Base-by-base conservation (phyloP, 2,329 filamentous ascomycete genomes). In the Alternaria solani region DNA sequence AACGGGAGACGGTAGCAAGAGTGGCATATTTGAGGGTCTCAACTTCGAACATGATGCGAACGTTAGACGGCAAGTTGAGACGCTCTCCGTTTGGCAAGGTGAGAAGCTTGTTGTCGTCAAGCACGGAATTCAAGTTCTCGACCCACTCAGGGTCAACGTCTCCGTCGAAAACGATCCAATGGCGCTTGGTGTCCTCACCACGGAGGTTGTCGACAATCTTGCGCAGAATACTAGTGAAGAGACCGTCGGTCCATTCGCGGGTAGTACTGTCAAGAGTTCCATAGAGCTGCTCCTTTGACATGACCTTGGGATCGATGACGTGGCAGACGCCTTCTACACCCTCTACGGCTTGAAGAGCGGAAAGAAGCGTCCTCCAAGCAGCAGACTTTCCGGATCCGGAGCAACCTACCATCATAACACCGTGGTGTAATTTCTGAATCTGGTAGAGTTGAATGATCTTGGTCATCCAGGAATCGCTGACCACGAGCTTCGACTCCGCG, bases 71-170 rank as follows among this genome's bases (percentile, higher is more conserved):
- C 43, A 99, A 81, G 75, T 95, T 97, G 56, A 99, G 89, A 84
- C 95, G 94, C 81, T 99, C 95, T 81, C 95, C 95, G 70, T 99
- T 99, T 28, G 95, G 96, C 66, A 99, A 82, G 0, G 95, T 99
- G 32, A 99, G 87, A 42, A 99, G 85, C 79, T 98, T 99, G 84
- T 99, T 99, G 82, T 99, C 95, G 75, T 99, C 95, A 42, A 99
- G 87, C 58, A 99, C 96, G 85, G 92, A 96, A 88, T 99, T 99
- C 85, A 99, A 83, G 79, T 99, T 99, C 78, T 99, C 95, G 67
- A 99, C 95, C 95, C 95, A 99, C 79, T 98, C 96, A 1, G 95
- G 95, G 79, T 99, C 95, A 63, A 99, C 95, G 78, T 99, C 95
- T 63, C 95, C 96, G 78, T 99, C 95, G 73, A 99, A 99, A 5